A percentile compares a stretch with the other conserved stretches of the same genome.
Conservation (phyloP, 495 filamentous ascomycete genomes). For the Oleoguttula mirabilis region DNA sequence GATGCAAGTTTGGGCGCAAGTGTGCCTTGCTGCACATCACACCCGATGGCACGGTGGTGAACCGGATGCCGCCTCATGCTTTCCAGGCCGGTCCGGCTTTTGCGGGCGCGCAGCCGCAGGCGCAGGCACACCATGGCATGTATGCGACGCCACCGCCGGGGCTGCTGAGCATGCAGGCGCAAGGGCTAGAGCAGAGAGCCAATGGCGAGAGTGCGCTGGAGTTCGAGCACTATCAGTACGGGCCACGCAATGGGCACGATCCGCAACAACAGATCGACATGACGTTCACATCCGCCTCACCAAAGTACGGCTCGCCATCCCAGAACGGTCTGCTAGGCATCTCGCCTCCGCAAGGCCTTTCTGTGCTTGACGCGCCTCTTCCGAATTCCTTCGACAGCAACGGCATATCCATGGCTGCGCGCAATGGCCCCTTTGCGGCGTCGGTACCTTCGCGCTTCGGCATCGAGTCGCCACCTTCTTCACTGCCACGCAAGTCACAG, state of each 20-base stretch:
- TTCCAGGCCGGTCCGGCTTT: slow-evolving; percentile 32
- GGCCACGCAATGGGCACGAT: slow-evolving; percentile 7
- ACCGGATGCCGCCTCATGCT: slow-evolving; percentile 40
- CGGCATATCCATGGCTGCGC: slow-evolving; percentile 79
- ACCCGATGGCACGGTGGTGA: slow-evolving; percentile 83
- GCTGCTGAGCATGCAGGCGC: slow-evolving; percentile 30
- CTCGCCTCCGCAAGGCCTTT: slow-evolving; percentile 58
- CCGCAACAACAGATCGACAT: slow-evolving; percentile 59
- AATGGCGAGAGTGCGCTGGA: slow-evolving; percentile 21
- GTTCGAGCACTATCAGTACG: slow-evolving; percentile 39
- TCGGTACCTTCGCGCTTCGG: slow-evolving; percentile 90
- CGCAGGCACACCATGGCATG: slow-evolving; percentile 49
- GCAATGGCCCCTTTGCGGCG: slow-evolving; percentile 81
- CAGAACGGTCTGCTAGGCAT: slow-evolving; percentile 61
- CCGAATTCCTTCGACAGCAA: slow-evolving; percentile 96
- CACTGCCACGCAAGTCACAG: slow-evolving; percentile 42
- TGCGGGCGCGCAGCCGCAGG: slow-evolving; percentile 36
- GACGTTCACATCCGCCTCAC: slow-evolving; percentile 60
- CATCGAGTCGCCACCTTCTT: slow-evolving; percentile 76
- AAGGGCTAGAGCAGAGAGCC: slow-evolving; percentile 22
- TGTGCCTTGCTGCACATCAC: slow-evolving; percentile 93
- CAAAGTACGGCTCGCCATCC: slow-evolving; percentile 77
- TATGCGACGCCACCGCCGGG: slow-evolving; percentile 33
- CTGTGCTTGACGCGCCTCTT: slow-evolving; percentile 83
- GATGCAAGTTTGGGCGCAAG: slow-evolving; percentile 97